Evolutionary conservation across 139 green algal genomes (phyloP).

Genomic region (Picochlorum sp.): DNA sequence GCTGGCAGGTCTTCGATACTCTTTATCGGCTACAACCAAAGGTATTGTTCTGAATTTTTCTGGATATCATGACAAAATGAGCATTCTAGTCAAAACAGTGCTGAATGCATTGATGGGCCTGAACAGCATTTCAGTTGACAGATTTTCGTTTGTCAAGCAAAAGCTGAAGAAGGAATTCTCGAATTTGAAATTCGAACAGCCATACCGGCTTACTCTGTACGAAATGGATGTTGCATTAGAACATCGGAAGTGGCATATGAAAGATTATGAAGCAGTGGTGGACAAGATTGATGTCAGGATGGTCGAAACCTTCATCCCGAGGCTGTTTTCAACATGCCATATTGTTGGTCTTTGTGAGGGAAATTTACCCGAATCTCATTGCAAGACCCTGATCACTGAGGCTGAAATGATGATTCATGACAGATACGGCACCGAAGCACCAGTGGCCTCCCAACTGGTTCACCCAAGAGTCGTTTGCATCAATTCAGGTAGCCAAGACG

Average conservation of each 20-base stretch:
- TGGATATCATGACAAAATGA: constrained; percentile 82
- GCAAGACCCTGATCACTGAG: neutral
- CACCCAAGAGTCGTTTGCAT: constrained; percentile 43
- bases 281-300: constrained; percentile 20
- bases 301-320: constrained; percentile 17
- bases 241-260: constrained; percentile 51
- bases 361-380: constrained; percentile 29
- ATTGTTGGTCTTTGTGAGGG: constrained; percentile 25
- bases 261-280: constrained; percentile 60
- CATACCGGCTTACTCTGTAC: constrained; percentile 80
- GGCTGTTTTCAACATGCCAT: constrained; percentile 14
- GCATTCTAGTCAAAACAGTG: constrained; percentile 48
- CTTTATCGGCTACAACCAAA: constrained; percentile 12
- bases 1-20: constrained; percentile 65
- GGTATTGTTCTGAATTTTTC: constrained; percentile 32
- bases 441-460: constrained; percentile 26
- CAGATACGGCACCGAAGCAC: neutral
- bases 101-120: constrained; percentile 50
- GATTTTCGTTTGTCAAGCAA: constrained; percentile 65
- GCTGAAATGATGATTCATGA: neutral
- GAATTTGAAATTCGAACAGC: constrained; percentile 65
- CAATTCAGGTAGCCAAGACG: constrained; percentile 9
- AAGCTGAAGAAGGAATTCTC: constrained; percentile 45
- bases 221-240: constrained; percentile 32
- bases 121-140: constrained; percentile 37